Evolutionary conservation across 176 grass and related monocot genomes (phyloP), one percentile per base, ranked within the genome.

Genomic region (Rhynchospora tenuis): DNA sequence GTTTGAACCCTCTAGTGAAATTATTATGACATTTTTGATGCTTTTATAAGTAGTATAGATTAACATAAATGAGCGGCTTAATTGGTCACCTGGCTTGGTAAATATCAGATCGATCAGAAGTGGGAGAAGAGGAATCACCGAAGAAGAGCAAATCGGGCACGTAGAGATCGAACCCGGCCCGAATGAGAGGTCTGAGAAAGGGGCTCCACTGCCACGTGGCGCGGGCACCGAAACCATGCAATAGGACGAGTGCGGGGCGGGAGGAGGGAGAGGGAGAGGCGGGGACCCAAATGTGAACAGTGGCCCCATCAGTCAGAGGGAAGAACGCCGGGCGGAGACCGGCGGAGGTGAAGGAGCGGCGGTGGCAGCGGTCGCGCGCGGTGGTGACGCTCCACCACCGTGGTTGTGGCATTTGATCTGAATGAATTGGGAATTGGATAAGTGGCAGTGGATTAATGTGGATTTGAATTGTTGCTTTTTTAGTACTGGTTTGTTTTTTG

Each of bases 81-180:
- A 38, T 38, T 38, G 85, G 33, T 73, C 64, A 90, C 83, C 88
- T 20, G 69, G 94, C 91, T 87, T 97, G 94, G 84, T 94, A 98
- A 14, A 66, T 31, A n/a, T 91, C 89, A 7, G 95, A 93, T 33
- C 92, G 89, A 31, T 94, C 92, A 20, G 87, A 15, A 0, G 78
- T 11, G 16, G 95, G 90, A 81, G 87, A 87, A 46, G 83, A 9
- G 29, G 95, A 98, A 22, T 65, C 84, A 29, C 92, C 95, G 66
- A 98, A 98, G 87, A 98, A 98, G 87, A 98, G 45, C 67, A 98
- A 90, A 83, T 98, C 92, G 19, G 95, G 95, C 10, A 98, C 89
- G 84, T 91, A 98, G 51, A 93, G 87, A 66, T 89, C 92, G 82
- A 98, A 91, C 5, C 95, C 95, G 43, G 90, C 85, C 73, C 90